Percentiles rank a stretch among this genome's conserved stretches.
phyloP scores from a whole-genome alignment of 257 asterid species.

The Apocynum venetum region DNA sequence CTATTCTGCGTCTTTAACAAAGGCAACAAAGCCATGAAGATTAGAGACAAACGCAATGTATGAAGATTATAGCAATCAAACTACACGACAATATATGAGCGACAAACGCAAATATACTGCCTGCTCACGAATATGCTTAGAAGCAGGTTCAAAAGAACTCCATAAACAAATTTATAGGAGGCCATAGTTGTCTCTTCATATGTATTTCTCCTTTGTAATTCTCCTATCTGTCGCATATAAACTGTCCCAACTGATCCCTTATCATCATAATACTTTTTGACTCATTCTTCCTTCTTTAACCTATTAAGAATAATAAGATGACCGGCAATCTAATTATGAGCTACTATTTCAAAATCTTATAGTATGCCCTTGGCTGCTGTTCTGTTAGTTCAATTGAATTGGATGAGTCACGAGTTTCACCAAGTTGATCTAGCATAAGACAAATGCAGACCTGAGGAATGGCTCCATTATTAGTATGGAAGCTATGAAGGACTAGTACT shows the following conservation, averaged over 20 bases:
- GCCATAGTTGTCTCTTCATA: constrained; percentile 14
- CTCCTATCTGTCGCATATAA: constrained; percentile 6
- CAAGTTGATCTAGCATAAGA: neutral
- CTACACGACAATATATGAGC: neutral
- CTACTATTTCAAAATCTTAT: too few species aligned
- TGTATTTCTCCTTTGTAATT: constrained; percentile 19
- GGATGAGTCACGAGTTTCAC: neutral
- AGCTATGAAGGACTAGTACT: neutral
- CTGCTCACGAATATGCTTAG: neutral
- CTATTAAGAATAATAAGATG: too few species aligned
- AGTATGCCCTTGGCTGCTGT: too few species aligned
- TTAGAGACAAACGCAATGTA: too few species aligned
- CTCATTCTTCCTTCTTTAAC: neutral
- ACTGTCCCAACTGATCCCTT: neutral
- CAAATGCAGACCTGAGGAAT: constrained; percentile 6
- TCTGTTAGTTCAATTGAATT: too few species aligned
- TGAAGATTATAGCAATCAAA: neutral
- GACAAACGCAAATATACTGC: neutral
- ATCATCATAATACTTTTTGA: neutral
- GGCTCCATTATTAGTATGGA: neutral
- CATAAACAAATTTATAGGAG: neutral
- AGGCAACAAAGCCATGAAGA: too few species aligned
- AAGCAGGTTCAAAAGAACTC: neutral
- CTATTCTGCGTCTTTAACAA: too few species aligned
- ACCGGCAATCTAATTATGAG: neutral